Conservation (phyloP, 768 basidiomycete genomes). For the Pleurotus citrinopileatus region DNA sequence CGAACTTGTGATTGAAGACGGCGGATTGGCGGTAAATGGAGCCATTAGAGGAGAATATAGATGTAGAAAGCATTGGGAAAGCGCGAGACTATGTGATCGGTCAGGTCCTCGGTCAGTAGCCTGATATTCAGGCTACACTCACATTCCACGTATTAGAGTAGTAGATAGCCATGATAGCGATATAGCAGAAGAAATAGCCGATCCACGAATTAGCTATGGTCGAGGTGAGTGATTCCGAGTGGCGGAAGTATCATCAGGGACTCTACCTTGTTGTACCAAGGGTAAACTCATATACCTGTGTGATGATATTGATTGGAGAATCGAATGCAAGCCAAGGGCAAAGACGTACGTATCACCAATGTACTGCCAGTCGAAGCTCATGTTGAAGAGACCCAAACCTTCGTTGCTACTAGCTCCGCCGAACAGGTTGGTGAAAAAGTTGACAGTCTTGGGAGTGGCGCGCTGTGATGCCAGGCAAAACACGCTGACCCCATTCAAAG, state of each 20-base stretch:
- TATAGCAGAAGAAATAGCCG: constrained; percentile 35
- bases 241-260: too few relatives aligned
- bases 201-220: constrained; percentile 36
- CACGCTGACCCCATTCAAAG: constrained; percentile 58
- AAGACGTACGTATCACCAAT: constrained; percentile 41
- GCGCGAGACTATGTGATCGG: constrained; percentile 27
- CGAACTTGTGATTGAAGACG: constrained; percentile 35
- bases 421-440: constrained; percentile 59
- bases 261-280: constrained; percentile 50
- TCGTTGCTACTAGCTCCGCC: constrained; percentile 67
- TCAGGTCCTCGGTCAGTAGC: not conserved
- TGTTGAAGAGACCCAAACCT: constrained; percentile 55
- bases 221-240: not conserved
- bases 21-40: constrained; percentile 31
- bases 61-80: constrained; percentile 42
- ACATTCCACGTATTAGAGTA: constrained; percentile 42
- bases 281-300: constrained; percentile 50
- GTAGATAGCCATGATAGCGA: constrained; percentile 37
- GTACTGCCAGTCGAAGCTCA: constrained; percentile 70
- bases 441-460: constrained; percentile 36
- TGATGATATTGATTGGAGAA: not conserved
- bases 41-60: constrained; percentile 35
- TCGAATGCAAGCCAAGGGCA: not conserved
- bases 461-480: constrained; percentile 59
- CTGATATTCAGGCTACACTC: constrained; percentile 5